Evolutionary conservation across 2,329 filamentous ascomycete genomes (phyloP), one percentile per base, ranked within the genome.

Genomic region (Lachnellula occidentalis): DNA sequence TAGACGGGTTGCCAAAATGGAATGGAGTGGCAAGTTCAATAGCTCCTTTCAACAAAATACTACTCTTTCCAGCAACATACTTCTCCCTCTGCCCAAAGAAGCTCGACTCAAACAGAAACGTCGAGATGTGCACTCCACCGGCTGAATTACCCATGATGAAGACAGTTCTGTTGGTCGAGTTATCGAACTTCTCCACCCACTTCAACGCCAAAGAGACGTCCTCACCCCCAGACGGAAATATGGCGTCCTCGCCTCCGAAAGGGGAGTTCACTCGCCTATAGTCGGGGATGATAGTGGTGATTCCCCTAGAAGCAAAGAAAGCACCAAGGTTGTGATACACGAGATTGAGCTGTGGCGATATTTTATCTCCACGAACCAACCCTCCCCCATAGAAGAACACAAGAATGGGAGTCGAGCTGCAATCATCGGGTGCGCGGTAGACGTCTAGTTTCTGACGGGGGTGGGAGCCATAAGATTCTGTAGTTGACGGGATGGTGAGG

Each of bases 331-430:
- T 69, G 12, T 60, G 52, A 42, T 67, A 69, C 1, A 68, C 54
- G 3, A 69, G 51, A 2, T 1, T 59, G 55, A 1, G 63, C 27
- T 3, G 53, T 19, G 5, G 58, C 57, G 52, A 15, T 27, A 57
- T 62, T 34, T 65, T 67, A 21, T 66, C 63, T 11, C 67, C 67
- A 24, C 53, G 27, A 14, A 58, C 56, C 4, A 67, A 43, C 5
- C 66, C 67, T 11, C 67, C 67, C 5, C 67, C 66, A 45, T 69
- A 65, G 37, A 67, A 53, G 53, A 61, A 69, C 22, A 69, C 49
- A 2, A 68, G 54, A 27, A 69, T 65, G 11, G 65, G 64, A 15
- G 64, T 53, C 4, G 54, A 43, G 2, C 34, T 31, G 5, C 49
- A n/a, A 12, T 54, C 42, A 5, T 58, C 45, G 3, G 50, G 15